Evolutionary conservation across 2,329 filamentous ascomycete species (phyloP), one percentile per base, ranked within the genome.

Genomic region (Pseudogymnoascus sp.): DNA sequence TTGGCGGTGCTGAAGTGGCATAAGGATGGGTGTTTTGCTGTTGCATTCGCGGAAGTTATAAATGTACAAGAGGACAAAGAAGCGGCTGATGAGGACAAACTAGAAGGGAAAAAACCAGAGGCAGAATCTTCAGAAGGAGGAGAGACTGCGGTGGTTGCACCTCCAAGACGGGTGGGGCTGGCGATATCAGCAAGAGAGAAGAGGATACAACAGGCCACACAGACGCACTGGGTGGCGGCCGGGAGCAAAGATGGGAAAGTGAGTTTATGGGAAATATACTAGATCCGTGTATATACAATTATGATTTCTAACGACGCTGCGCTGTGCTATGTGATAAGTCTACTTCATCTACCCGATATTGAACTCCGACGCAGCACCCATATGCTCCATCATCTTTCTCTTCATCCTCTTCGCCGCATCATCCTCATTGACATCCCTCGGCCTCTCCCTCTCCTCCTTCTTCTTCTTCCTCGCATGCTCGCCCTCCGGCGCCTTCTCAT

Each of bases 191-290:
- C 91, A 60, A 88, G 84, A 64, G 82, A 86, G 37, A 82, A 84
- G 67, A 80, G 90, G 63, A 78, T 85, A 21, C 78, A 78, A 37
- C 86, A 85, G 69, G 87, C 88, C 10, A 86, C 83, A 70, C 79
- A 78, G 60, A 88, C 88, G 23, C 93, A 97, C 74, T 97, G 93
- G 92, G 74, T 97, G 61, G 94, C 89, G 16, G 91, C 86, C 1
- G 94, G 94, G 1, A 89, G 90, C 63, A 99, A 97, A 74, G 94
- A 97, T 77, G 94, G 93, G 16, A 96, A 95, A 74, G 85, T 97
- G 66, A 96, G 91, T 72, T 77, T 99, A 68, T 99, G 94, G 94
- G 91, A 97, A 77, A 86, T 97, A 64, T 99, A 94, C 74, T 92
- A 42, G 38, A 63, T 16, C 8, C 28, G 5, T 56, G 50, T 56